Evolutionary conservation across 192 early-diverging fungal species (phyloP).

Genomic region (Coemansia reversa): DNA sequence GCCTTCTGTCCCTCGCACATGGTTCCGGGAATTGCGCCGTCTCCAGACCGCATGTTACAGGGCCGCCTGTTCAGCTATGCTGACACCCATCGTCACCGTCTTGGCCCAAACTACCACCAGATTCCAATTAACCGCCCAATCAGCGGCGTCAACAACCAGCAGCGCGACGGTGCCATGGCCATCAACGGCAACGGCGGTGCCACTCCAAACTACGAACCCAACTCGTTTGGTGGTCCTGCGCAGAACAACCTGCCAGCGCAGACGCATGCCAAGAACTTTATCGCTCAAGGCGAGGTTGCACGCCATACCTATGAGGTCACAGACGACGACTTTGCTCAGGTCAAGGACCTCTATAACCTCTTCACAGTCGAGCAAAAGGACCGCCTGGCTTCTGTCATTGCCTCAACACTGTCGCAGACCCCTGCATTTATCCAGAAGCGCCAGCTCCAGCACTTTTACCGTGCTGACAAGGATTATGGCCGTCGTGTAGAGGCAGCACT

Average conservation of each 20-base stretch:
- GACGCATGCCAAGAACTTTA: slow-evolving; percentile 54
- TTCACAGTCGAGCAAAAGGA: slow-evolving; percentile 63
- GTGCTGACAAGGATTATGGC: slow-evolving; percentile 73
- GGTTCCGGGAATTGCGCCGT: slow-evolving; percentile 78
- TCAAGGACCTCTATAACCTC: slow-evolving; percentile 65
- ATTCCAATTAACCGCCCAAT: slow-evolving; percentile 80
- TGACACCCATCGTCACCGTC: slow-evolving; percentile 84
- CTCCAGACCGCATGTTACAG: slow-evolving; percentile 81
- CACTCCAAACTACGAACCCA: slow-evolving; percentile 73
- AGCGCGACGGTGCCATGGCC: slow-evolving; percentile 73
- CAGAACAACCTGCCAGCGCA: slow-evolving; percentile 59
- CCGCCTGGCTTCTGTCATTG: slow-evolving; percentile 64
- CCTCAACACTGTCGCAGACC: slow-evolving; percentile 60
- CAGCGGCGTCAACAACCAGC: slow-evolving; percentile 64
- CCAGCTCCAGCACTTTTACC: slow-evolving; percentile 70
- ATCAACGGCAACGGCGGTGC: slow-evolving; percentile 61
- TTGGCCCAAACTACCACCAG: slow-evolving; percentile 76
- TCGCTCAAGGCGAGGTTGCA: slow-evolving; percentile 56
- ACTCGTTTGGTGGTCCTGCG: slow-evolving; percentile 59
- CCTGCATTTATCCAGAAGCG: slow-evolving; percentile 68
- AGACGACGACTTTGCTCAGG: slow-evolving; percentile 69
- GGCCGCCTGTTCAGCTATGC: slow-evolving; percentile 82
- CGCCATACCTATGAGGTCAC: slow-evolving; percentile 59
- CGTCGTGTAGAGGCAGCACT: slow-evolving; percentile 65
- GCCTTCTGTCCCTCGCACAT: slow-evolving; percentile 77